These are phyloP conservation scores for Tetrapyrgos nigripes DNA, from an alignment of 1,284 basidiomycete genomes.

Conservation along the genomic window DNA sequence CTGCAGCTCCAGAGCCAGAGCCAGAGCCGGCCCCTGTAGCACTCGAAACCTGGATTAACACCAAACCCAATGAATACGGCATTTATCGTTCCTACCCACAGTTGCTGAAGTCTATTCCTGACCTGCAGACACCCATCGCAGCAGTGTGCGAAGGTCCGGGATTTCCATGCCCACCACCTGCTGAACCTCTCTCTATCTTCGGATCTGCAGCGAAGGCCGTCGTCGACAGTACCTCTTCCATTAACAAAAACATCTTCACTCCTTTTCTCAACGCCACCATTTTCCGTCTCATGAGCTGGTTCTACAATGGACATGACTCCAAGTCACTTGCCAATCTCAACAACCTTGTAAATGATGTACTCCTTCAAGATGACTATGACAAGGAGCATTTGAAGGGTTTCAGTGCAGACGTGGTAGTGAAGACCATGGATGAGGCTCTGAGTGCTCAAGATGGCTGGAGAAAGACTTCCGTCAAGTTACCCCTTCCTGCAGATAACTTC, in stretches of 20 bases:
- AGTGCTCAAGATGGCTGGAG: neutral
- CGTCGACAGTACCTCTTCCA: neutral
- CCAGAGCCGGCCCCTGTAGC: neutral
- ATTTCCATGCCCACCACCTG: neutral
- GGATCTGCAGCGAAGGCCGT: neutral
- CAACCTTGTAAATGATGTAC: too few species aligned
- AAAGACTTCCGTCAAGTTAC: neutral
- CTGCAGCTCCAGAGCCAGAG: too few species aligned
- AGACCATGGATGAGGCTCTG: neutral
- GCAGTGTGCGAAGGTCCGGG: constrained; percentile 5
- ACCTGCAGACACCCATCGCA: neutral
- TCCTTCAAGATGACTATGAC: too few species aligned
- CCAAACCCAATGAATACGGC: constrained; percentile 7
- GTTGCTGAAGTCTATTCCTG: neutral
- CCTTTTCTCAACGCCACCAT: constrained; percentile 2
- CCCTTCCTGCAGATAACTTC: neutral
- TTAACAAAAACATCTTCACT: neutral
- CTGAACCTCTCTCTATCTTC: constrained; percentile 1
- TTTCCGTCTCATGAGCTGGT: constrained; percentile 12
- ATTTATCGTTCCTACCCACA: neutral
- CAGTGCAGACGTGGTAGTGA: neutral
- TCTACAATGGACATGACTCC: neutral
- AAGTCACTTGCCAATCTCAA: constrained; percentile 2
- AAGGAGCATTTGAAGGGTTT: too few species aligned
- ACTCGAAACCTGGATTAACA: too few species aligned